Percentiles rank a stretch among this genome's conserved stretches.
These are phyloP conservation scores for Fusarium sarcochroum DNA, from an alignment of 2,329 filamentous ascomycete species.

Conservation along the genomic window DNA sequence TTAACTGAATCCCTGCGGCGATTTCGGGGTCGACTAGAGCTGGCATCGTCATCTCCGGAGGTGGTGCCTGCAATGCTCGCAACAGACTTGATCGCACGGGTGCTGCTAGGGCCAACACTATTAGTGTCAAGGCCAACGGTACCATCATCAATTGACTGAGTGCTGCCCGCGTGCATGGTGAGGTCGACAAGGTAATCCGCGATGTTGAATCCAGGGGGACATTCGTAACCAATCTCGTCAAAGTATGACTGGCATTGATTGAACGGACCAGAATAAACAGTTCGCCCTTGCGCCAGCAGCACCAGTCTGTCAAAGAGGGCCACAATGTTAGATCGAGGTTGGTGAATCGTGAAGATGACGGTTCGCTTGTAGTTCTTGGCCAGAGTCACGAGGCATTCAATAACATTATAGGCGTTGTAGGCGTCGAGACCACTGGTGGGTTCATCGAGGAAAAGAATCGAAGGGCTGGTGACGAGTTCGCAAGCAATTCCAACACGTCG, in stretches of 20 bases:
- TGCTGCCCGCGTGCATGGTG: slow-evolving; percentile 91
- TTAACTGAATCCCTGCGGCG: slow-evolving; percentile 86
- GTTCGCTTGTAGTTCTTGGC: slow-evolving; percentile 98
- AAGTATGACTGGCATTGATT: slow-evolving; percentile 92
- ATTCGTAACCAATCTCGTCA: slow-evolving; percentile 90
- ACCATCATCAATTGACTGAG: slow-evolving; percentile 69
- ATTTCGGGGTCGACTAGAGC: slow-evolving; percentile 72
- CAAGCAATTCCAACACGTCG: slow-evolving; percentile 96
- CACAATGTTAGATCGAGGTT: slow-evolving; percentile 97
- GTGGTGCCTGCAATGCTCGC: slow-evolving; percentile 85
- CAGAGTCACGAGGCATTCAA: slow-evolving; percentile 93
- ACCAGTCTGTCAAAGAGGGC: slow-evolving; percentile 96
- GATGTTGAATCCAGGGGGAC: slow-evolving; percentile 97
- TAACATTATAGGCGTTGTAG: slow-evolving; percentile 97
- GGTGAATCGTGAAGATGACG: slow-evolving; percentile 98
- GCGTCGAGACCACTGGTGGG: slow-evolving; percentile 96
- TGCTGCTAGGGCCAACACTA: slow-evolving; percentile 86
- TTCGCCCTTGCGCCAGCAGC: slow-evolving; percentile 87
- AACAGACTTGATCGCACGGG: slow-evolving; percentile 89
- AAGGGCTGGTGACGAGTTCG: slow-evolving; percentile 96
- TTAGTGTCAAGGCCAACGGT: slow-evolving; percentile 67
- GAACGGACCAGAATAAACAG: slow-evolving; percentile 95
- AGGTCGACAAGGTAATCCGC: slow-evolving; percentile 97
- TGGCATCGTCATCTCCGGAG: slow-evolving; percentile 75
- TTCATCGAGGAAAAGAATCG: slow-evolving; percentile 96